Conservation (phyloP, 495 filamentous ascomycete species). For the Hypoxylon rickii region DNA sequence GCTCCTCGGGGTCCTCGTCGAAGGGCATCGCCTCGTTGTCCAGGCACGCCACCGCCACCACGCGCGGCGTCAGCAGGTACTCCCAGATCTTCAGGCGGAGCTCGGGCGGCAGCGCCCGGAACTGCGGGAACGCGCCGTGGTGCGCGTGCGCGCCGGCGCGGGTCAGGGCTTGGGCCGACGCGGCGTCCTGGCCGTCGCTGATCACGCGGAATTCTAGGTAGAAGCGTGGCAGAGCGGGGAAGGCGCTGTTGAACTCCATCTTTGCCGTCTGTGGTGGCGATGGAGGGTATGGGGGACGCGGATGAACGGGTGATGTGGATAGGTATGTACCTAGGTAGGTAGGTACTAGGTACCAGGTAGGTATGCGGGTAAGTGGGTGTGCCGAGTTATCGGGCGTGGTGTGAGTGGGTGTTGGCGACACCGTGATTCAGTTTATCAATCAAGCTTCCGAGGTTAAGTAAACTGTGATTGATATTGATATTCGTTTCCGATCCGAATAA, state of each 20-base stretch:
- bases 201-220: slow-evolving; percentile 46
- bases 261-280: background rate
- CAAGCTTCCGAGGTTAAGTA: background rate
- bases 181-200: slow-evolving; percentile 40
- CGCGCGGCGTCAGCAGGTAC: slow-evolving; percentile 45
- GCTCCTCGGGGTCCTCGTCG: slow-evolving; percentile 4
- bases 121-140: slow-evolving; percentile 38
- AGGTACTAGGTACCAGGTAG: too few species aligned
- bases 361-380: background rate
- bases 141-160: slow-evolving; percentile 19
- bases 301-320: too few species aligned
- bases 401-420: background rate
- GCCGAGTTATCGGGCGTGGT: background rate
- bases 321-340: background rate
- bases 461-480: background rate
- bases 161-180: slow-evolving; percentile 16
- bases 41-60: slow-evolving; percentile 42
- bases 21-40: slow-evolving; percentile 19
- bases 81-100: slow-evolving; percentile 54
- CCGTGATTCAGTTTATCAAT: background rate
- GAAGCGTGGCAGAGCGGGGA: slow-evolving; percentile 24
- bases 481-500: too few species aligned
- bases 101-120: slow-evolving; percentile 48
- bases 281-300: background rate
- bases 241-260: background rate